Evolutionary conservation across 495 filamentous ascomycete species (phyloP).

Genomic region (Xylaria flabelliformis): DNA sequence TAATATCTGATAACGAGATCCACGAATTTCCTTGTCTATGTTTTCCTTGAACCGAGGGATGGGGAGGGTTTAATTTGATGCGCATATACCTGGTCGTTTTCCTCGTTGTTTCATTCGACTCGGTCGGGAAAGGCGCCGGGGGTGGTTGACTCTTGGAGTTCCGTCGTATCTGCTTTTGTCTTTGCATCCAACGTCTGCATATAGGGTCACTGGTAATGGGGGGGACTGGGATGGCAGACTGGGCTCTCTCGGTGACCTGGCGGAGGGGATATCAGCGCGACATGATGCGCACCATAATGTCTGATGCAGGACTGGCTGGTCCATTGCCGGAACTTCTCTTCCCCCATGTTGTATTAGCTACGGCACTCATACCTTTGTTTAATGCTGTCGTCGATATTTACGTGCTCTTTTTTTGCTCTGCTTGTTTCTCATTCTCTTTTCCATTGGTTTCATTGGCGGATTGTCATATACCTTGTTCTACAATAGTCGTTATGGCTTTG

Average conservation of each 20-base stretch:
- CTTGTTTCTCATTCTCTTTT: slow-evolving; percentile 28
- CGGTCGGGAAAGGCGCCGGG: slow-evolving; percentile 39
- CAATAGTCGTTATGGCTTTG: slow-evolving; percentile 17
- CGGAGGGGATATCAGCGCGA: slow-evolving; percentile 47
- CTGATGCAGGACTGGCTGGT: slow-evolving; percentile 61
- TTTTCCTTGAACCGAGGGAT: slow-evolving; percentile 38
- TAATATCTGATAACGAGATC: slow-evolving; percentile 51
- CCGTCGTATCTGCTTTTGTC: slow-evolving; percentile 40
- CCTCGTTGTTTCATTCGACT: slow-evolving; percentile 38
- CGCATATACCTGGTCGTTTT: slow-evolving; percentile 57
- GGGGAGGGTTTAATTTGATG: slow-evolving; percentile 47
- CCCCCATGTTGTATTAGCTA: slow-evolving; percentile 59
- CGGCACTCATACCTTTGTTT: slow-evolving; percentile 52
- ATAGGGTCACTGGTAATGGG: slow-evolving; percentile 53
- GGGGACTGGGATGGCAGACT: slow-evolving; percentile 51
- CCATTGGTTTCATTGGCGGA: slow-evolving; percentile 26
- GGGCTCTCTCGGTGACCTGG: slow-evolving; percentile 40
- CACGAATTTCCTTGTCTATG: slow-evolving; percentile 53
- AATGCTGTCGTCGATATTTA: slow-evolving; percentile 43
- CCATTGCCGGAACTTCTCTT: slow-evolving; percentile 53
- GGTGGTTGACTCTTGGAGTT: slow-evolving; percentile 36
- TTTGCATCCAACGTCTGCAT: slow-evolving; percentile 49
- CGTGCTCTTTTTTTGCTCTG: slow-evolving; percentile 15
- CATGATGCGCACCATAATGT: slow-evolving; percentile 57
- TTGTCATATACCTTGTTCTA: slow-evolving; percentile 30